These are phyloP conservation scores for Metschnikowia picachoensis DNA, from an alignment of 805 yeast species.

Conservation along the genomic window DNA sequence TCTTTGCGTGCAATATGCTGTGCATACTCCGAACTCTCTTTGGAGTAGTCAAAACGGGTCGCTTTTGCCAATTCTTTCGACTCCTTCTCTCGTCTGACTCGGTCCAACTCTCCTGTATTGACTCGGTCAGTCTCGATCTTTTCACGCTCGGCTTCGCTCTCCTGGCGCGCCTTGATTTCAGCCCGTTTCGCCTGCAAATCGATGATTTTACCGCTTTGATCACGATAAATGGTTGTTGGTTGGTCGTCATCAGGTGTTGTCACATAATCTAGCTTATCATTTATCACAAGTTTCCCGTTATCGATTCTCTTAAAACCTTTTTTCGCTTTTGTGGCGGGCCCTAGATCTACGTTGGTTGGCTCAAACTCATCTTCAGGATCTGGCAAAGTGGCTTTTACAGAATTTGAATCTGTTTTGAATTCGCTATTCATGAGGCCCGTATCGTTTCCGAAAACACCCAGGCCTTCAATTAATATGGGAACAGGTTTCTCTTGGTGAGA, in stretches of 20 bases:
- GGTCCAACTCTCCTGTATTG: constrained; percentile 14
- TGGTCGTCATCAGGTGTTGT: constrained; percentile 2
- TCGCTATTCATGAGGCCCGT: not conserved
- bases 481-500: not conserved
- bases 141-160: constrained; percentile 1
- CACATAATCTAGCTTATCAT: not conserved
- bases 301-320: constrained; percentile 39
- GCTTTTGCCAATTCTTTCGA: constrained; percentile 23
- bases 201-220: constrained; percentile 28
- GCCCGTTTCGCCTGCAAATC: constrained; percentile 18
- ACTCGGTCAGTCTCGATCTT: constrained; percentile 12
- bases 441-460: constrained; percentile 2
- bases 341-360: constrained; percentile 22
- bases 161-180: constrained; percentile 14
- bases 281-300: constrained; percentile 17
- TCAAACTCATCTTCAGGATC: constrained; percentile 19
- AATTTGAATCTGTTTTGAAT: not conserved
- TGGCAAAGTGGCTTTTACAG: not conserved
- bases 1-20: constrained; percentile 26
- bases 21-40: constrained; percentile 38
- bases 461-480: constrained; percentile 12
- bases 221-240: constrained; percentile 43
- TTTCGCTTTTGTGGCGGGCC: constrained; percentile 9
- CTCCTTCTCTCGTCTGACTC: constrained; percentile 13
- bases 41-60: constrained; percentile 27